Evolutionary conservation across 164 flowering plant genomes (phyloP).

Genomic region (Houttuynia cordata): DNA sequence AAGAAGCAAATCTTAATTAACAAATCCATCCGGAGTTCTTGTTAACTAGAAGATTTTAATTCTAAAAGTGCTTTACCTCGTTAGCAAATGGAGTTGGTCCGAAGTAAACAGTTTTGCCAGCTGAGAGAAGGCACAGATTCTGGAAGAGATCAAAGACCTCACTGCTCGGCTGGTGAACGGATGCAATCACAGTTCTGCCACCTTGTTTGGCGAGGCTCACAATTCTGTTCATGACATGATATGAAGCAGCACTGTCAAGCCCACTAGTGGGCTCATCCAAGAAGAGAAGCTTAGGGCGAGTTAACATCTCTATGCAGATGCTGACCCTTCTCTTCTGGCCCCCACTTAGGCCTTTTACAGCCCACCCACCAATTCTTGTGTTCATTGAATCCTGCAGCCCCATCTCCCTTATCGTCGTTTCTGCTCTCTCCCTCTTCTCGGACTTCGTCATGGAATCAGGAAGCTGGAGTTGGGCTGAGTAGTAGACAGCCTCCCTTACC

Average conservation of each 20-base stretch:
- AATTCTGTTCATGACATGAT: slow-evolving; percentile 33
- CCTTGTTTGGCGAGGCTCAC: slow-evolving; percentile 18
- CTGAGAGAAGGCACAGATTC: slow-evolving; percentile 45
- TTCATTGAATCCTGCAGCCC: slow-evolving; percentile 44
- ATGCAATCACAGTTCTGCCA: slow-evolving; percentile 38
- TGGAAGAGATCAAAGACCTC: slow-evolving; percentile 54
- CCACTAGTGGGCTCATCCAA: slow-evolving; percentile 73
- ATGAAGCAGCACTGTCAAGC: slow-evolving; percentile 63
- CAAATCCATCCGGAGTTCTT: too few relatives aligned
- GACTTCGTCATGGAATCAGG: slow-evolving; percentile 33
- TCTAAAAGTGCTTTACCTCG: slow-evolving; percentile 17
- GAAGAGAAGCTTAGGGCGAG: slow-evolving; percentile 41
- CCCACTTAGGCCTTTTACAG: slow-evolving; percentile 40
- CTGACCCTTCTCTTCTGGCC: slow-evolving; percentile 60
- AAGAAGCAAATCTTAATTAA: neutral
- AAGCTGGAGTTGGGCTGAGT: slow-evolving; percentile 57
- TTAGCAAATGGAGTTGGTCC: slow-evolving; percentile 34
- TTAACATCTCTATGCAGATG: slow-evolving; percentile 48
- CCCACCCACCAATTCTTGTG: slow-evolving; percentile 50
- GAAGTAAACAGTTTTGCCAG: slow-evolving; percentile 52
- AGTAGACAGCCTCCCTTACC: slow-evolving; percentile 45
- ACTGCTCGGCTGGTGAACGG: slow-evolving; percentile 72
- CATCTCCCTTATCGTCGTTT: slow-evolving; percentile 43
- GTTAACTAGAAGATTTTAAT: neutral
- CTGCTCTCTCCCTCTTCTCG: slow-evolving; percentile 37